Evolutionary conservation across 768 basidiomycete species (phyloP), one percentile per base, ranked within the genome.

Genomic region (Pleurotus djamor): DNA sequence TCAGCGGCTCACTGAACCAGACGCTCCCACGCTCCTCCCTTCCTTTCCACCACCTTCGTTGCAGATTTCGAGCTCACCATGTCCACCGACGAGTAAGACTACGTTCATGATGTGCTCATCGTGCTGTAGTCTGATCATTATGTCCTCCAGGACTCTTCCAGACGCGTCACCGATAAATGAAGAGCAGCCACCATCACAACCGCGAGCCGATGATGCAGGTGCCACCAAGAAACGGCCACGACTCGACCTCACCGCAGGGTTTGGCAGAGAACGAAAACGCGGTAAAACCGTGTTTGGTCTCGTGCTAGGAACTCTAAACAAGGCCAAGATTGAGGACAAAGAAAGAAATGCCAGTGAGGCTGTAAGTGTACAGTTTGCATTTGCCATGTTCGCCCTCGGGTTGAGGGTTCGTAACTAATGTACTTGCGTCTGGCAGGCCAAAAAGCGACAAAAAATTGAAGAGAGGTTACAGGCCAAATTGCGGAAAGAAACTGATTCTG

Each of bases 201-300:
- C 83, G 21, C 73, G 80, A 13, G 77, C 78, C 41, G 76, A 77
- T 69, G 49, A 50, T 5, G 72, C 74, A 44, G 64, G 68, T 35
- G 70, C 70, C 47, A 79, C 73, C 69, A 85, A 82, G 76, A 89
- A 82, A 73, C 85, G 91, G 60, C 91, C 91, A 61, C 84, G 87
- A 67, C 78, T 92, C 62, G 89, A 92, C 71, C 77, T 92, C 65
- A 71, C 68, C 59, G 70, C 70, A 45, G 76, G 75, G 60, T 74
- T 78, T 50, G 79, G 69, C 60, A 79, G 86, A 66, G 88, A 89
- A 71, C 83, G 88, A 67, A 92, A 89, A 75, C 88, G 90, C 67
- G 91, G 91, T 70, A 91, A 90, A 83, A 85, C 83, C 76, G 91
- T 92, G 88, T 91, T 94, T 76, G 92, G 91, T 61, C 78, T 93